A percentile compares a stretch with the other conserved stretches of the same genome.
Evolutionary conservation across 306 rosid species (phyloP).

Genomic region (Senna siamea): DNA sequence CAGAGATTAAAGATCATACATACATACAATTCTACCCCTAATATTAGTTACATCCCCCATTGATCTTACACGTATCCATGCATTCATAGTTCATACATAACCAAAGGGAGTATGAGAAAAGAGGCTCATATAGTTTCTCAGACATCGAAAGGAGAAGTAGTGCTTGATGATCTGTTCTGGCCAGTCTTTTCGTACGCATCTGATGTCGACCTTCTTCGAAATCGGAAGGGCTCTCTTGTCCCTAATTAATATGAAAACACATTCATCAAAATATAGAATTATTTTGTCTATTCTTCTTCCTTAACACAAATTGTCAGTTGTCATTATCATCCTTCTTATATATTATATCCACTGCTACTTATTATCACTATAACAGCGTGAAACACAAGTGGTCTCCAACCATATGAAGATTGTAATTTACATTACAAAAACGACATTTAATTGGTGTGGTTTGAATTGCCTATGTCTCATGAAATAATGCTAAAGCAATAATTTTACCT

Average conservation of each 20-base stretch:
- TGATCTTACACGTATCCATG: background rate
- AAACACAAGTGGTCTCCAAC: background rate
- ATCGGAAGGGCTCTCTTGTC: constrained; percentile 68
- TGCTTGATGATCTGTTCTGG: constrained; percentile 55
- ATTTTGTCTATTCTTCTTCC: background rate
- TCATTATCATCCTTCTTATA: background rate
- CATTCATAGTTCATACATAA: background rate
- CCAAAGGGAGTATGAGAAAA: background rate
- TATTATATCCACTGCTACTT: too few species aligned
- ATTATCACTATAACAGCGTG: background rate
- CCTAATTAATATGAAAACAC: constrained; percentile 34
- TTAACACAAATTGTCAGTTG: background rate
- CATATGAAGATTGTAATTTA: background rate
- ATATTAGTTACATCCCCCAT: background rate
- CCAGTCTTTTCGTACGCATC: constrained; percentile 67
- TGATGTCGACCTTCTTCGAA: constrained; percentile 71
- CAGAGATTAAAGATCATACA: background rate
- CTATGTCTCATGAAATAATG: background rate
- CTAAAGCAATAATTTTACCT: background rate
- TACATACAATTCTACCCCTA: constrained; percentile 26
- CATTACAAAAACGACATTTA: background rate
- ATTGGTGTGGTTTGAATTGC: background rate
- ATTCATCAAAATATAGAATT: background rate
- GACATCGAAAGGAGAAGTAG: constrained; percentile 76
- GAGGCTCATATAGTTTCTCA: constrained; percentile 45